These are phyloP conservation scores for Solanum sitiens DNA, from an alignment of 257 asterid genomes.

Conservation along the genomic window DNA sequence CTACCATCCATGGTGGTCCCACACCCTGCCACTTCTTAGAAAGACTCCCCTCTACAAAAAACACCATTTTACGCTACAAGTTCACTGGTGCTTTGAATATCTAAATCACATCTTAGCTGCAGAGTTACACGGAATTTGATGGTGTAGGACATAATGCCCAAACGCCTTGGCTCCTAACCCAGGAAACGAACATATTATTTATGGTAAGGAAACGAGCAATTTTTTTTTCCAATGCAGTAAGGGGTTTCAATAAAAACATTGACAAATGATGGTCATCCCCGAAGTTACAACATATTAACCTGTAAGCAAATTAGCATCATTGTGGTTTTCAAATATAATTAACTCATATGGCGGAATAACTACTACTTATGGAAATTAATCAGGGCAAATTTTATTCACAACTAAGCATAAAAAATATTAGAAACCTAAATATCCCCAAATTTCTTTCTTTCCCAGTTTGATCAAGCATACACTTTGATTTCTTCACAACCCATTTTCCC, in stretches of 20 bases:
- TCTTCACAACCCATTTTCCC: neutral
- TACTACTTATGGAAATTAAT: neutral
- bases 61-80: neutral
- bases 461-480: neutral
- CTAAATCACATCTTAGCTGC: neutral
- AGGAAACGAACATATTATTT: neutral
- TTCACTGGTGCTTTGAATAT: neutral
- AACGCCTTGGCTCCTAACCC: neutral
- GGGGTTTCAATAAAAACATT: neutral
- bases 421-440: neutral
- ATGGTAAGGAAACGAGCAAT: neutral
- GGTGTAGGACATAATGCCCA: neutral
- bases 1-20: neutral
- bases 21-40: neutral
- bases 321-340: neutral
- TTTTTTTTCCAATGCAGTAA: neutral
- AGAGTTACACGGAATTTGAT: neutral
- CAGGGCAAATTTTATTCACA: neutral
- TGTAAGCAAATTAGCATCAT: neutral
- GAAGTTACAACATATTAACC: neutral
- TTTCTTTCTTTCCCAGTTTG: neutral
- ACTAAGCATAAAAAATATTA: neutral
- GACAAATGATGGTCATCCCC: neutral
- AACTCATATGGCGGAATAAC: neutral
- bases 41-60: neutral